Base-by-base conservation (phyloP, 441 rosid species). In the Arabidopsis hybrid region DNA sequence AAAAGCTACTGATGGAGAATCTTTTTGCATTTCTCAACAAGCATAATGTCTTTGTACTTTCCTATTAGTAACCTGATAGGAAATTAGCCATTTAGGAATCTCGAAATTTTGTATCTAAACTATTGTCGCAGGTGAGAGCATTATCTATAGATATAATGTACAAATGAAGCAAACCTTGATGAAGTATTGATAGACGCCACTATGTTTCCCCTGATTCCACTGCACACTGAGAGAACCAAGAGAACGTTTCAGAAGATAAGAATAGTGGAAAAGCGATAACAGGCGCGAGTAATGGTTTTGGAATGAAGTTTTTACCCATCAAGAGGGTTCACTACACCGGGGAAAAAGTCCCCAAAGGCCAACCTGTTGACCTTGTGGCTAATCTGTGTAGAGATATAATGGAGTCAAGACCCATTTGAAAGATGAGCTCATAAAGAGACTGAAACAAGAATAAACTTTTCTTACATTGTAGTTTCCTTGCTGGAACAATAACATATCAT, bases 291-390 rank as follows among this genome's bases (percentile, higher is more conserved):
- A 46, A 40, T 29, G 36, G 13, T 12, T 36, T 36, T 8, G 32
- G 70, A 57, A 21, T 72, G 59, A 68, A 68, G 74, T 0, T n/a
- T 64, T 58, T 88, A 95, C 98, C 95, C 84, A 55, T 95, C 98
- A 60, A 95, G 93, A 85, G 99, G 99, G 81, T 95, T 92, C 65
- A 95, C 89, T 43, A 85, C 93, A 67, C 99, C 99, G 2, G 99
- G 99, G 75, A 92, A 92, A 75, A 84, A 86, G 69, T 89, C 99
- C 75, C 99, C 99, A 79, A 90, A 95, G 53, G 97, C 74, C 60
- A 95, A 85, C 77, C 86, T 81, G 78, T 91, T 95, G 71, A 95
- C 84, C 69, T 63, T 85, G 89, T 95, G 98, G 85, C 94, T 95
- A 72, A 93, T 81, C 99, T 93, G 91, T 70, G 7, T 66, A 58